Conservation (phyloP, 306 rosid genomes). For the Lathyrus oleraceus region DNA sequence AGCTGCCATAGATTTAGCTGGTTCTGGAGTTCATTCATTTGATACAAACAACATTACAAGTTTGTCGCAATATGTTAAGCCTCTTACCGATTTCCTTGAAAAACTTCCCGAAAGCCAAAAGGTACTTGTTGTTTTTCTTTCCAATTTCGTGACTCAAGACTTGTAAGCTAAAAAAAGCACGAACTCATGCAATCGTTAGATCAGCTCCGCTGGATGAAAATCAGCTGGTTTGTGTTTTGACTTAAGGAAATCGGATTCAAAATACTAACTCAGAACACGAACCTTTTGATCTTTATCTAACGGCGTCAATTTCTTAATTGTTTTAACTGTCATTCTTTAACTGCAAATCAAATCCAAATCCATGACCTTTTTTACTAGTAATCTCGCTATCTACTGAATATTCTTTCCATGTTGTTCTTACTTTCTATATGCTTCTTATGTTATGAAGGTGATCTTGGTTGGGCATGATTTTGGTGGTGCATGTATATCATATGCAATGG, state of each 20-base stretch:
- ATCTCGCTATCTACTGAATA: background rate
- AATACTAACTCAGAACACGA: background rate
- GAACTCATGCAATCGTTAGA: background rate
- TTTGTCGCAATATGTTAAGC: constrained; percentile 83
- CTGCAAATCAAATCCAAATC: background rate
- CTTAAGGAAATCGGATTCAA: background rate
- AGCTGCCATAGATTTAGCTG: constrained; percentile 85
- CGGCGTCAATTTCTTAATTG: background rate
- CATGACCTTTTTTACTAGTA: background rate
- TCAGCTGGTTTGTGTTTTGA: background rate
- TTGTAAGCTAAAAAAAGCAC: background rate
- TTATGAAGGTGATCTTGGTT: constrained; percentile 80
- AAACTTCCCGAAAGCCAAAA: constrained; percentile 75
- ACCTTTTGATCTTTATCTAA: background rate
- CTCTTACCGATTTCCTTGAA: constrained; percentile 74
- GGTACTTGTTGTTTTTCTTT: constrained; percentile 47
- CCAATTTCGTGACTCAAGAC: background rate
- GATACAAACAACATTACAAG: constrained; percentile 72
- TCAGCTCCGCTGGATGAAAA: background rate
- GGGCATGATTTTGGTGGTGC: constrained; percentile 99
- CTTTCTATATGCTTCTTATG: constrained; percentile 28
- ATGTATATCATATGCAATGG: constrained; percentile 89
- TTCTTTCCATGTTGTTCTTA: constrained; percentile 17
- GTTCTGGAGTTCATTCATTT: constrained; percentile 83
- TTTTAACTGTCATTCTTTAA: background rate